Evolutionary conservation across 768 basidiomycete species (phyloP).

Genomic region (Russula ochroleuca): DNA sequence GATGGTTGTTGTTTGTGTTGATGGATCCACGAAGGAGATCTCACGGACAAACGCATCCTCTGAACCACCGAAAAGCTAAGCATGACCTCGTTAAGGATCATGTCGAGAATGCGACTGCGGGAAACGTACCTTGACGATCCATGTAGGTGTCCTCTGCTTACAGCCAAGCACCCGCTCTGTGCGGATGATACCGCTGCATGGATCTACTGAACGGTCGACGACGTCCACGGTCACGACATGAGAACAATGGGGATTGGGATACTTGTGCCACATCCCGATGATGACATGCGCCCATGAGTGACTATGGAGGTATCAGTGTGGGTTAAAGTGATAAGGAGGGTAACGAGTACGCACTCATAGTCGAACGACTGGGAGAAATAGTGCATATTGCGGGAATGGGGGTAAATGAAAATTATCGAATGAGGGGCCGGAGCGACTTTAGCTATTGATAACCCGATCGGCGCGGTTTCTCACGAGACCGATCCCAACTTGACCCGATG

Average conservation of each 20-base stretch:
- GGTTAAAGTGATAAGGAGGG: slow-evolving; percentile 8
- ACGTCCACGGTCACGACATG: slow-evolving; percentile 88
- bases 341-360: slow-evolving; percentile 61
- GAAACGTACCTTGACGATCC: slow-evolving; percentile 83
- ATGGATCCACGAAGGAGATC: slow-evolving; percentile 88
- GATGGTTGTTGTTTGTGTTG: slow-evolving; percentile 72
- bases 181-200: slow-evolving; percentile 80
- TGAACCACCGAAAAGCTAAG: slow-evolving; percentile 83
- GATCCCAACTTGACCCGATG: slow-evolving; percentile 31
- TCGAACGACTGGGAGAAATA: slow-evolving; percentile 82
- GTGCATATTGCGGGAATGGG: slow-evolving; percentile 49
- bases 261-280: slow-evolving; percentile 93
- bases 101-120: neutral
- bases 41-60: slow-evolving; percentile 94
- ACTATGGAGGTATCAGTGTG: slow-evolving; percentile 38
- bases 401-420: neutral
- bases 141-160: slow-evolving; percentile 85
- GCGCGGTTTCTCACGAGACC: neutral
- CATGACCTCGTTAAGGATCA: slow-evolving; percentile 5
- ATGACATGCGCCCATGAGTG: slow-evolving; percentile 90
- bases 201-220: slow-evolving; percentile 77
- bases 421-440: slow-evolving; percentile 1
- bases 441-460: neutral
- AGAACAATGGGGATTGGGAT: slow-evolving; percentile 88
- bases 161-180: slow-evolving; percentile 88